phyloP scores from a whole-genome alignment of 768 basidiomycete genomes.

The Lentinula sp. region DNA sequence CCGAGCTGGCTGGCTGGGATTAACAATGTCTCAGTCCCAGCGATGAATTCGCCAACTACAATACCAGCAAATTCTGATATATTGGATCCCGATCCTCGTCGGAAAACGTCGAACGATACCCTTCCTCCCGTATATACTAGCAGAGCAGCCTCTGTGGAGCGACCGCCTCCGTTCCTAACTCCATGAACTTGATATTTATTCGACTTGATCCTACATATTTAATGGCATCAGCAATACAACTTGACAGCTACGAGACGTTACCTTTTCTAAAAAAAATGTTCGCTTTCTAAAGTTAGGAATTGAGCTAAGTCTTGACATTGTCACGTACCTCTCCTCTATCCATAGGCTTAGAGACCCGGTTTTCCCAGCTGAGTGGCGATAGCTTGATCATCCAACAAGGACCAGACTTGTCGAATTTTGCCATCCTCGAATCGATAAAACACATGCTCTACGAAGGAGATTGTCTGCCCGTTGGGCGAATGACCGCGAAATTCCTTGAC shows the following conservation, averaged over 20 bases:
- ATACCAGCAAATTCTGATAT: not conserved
- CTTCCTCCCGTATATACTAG: not conserved
- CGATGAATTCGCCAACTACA: not conserved
- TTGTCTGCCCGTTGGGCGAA: not conserved
- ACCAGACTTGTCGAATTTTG: slow-evolving; percentile 1
- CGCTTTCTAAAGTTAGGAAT: too few relatives aligned
- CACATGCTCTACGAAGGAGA: slow-evolving; percentile 1
- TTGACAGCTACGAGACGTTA: too few relatives aligned
- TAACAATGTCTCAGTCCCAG: not conserved
- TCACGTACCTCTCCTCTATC: too few relatives aligned
- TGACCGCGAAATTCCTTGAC: not conserved
- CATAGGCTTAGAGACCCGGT: not conserved
- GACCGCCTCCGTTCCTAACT: not conserved
- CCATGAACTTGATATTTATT: not conserved
- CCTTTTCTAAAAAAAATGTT: too few relatives aligned
- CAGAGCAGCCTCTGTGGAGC: not conserved
- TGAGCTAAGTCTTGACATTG: too few relatives aligned
- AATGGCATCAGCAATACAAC: not conserved
- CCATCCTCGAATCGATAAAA: slow-evolving; percentile 1
- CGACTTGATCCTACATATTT: too few relatives aligned
- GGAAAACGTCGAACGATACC: not conserved
- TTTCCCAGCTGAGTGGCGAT: not conserved
- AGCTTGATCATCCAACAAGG: not conserved
- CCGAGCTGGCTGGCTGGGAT: not conserved
- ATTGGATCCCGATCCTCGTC: not conserved